These are phyloP conservation scores for Aechmea fasciata DNA, from an alignment of 176 grass and related monocot species.

Conservation along the genomic window DNA sequence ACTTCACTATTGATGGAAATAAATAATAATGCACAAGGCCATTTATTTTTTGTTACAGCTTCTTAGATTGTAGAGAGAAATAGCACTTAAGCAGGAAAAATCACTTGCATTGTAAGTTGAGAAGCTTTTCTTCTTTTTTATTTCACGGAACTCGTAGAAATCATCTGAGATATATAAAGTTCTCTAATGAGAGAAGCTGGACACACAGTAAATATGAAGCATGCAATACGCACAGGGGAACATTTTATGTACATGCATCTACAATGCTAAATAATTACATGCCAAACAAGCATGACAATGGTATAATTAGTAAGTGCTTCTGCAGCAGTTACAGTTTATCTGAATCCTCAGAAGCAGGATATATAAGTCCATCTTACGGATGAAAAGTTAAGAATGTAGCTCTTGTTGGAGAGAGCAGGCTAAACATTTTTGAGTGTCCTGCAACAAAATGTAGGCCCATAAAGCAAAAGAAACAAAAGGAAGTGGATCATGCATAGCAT, in stretches of 20 bases:
- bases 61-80: too few species aligned
- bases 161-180: neutral
- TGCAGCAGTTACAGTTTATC: neutral
- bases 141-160: neutral
- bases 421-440: slow-evolving; percentile 15
- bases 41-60: too few species aligned
- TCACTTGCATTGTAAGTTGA: neutral
- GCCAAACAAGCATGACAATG: neutral
- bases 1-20: too few species aligned
- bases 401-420: slow-evolving; percentile 20
- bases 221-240: neutral
- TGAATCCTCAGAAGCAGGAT: neutral
- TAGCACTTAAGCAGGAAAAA: neutral
- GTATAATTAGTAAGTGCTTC: neutral
- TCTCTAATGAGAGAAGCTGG: neutral
- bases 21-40: too few species aligned
- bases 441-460: neutral
- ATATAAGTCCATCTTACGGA: neutral
- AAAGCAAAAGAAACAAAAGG: neutral
- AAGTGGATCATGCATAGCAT: too few species aligned
- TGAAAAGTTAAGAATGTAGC: slow-evolving; percentile 9
- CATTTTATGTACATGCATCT: neutral
- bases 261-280: neutral
- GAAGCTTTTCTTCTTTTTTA: neutral
- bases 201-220: neutral